A percentile compares a stretch with the other conserved stretches of the same genome.
Evolutionary conservation across 2,329 filamentous ascomycete genomes (phyloP).

Genomic region (Thielaviopsis punctulata): DNA sequence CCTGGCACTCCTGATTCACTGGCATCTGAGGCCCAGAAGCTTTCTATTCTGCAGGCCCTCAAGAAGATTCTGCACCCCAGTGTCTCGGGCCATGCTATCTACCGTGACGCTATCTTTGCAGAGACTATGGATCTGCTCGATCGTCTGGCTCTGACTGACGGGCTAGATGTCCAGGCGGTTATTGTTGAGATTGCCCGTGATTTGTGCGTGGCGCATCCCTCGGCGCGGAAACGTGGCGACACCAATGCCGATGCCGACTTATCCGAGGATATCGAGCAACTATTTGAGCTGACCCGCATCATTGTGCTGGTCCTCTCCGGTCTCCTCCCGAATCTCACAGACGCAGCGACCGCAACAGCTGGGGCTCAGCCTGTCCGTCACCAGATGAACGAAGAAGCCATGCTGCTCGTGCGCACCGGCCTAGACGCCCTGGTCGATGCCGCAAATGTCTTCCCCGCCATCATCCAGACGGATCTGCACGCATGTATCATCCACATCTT

Average conservation of each 20-base stretch:
- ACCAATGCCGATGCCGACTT: conserved; percentile 54
- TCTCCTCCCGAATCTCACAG: conserved; percentile 65
- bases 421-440: conserved; percentile 84
- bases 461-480: conserved; percentile 92
- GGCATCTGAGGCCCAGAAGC: conserved; percentile 57
- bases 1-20: conserved; percentile 38
- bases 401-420: conserved; percentile 61
- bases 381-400: conserved; percentile 72
- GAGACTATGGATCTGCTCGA: conserved; percentile 95
- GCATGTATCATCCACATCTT: conserved; percentile 97
- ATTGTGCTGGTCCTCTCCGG: conserved; percentile 86
- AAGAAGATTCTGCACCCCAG: conserved; percentile 91
- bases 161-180: conserved; percentile 70
- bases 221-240: conserved; percentile 39
- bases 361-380: conserved; percentile 42
- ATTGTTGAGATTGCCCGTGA: conserved; percentile 90
- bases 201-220: conserved; percentile 79
- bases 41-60: conserved; percentile 77
- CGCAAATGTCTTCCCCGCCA: conserved; percentile 84
- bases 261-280: conserved; percentile 91
- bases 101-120: conserved; percentile 85
- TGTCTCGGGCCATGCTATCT: conserved; percentile 91
- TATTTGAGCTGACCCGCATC: conserved; percentile 91
- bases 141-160: conserved; percentile 79
- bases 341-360: conserved; percentile 23